Evolutionary conservation across 495 filamentous ascomycete species (phyloP), one percentile per base, ranked within the genome.

Genomic region (Neurospora hispaniola): DNA sequence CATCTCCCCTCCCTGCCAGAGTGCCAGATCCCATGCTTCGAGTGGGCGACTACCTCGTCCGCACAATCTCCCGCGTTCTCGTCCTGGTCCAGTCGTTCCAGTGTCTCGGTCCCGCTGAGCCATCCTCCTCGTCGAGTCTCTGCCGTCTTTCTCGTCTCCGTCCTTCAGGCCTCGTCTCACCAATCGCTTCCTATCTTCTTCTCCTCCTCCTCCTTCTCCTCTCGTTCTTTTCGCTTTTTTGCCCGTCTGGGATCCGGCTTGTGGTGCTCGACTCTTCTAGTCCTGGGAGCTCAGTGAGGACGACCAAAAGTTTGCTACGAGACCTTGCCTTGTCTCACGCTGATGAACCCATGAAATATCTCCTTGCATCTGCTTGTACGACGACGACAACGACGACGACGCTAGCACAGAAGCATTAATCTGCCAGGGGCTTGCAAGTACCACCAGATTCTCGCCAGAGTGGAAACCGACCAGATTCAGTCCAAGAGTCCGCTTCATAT

Each of bases 61-160:
- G 71, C 74, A 72, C 77, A 73, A 77, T 81, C 76, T 77, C 73
- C 27, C 54, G 71, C 72, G 20, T 72, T 69, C 48, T 75, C 70
- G 42, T n/a, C 35, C 44, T 72, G 42, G 73, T 62, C 42, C 69
- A 66, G 54, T 66, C 54, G 54, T 66, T 18, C 54, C 69, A 69
- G 42, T 72, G 76, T 72, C 75, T 75, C 69, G 43, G 70, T 72
- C 70, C 42, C 46, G 69, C 70, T 71, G 44, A 54, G 70, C 69
- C 27, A 46, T 72, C 72, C 68, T 71, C 12, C 70, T 74, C 31
- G 69, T 43, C 38, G 16, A 69, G 48, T 41, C 69, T 72, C 35
- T 59, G 69, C 54, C 54, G 20, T 71, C 71, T 72, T 70, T 74
- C 71, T 44, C 35, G 70, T 46, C 69, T 70, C 11, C 39, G 41